Evolutionary conservation across 805 yeast genomes (phyloP), one percentile per base, ranked within the genome.

Genomic region (Candida mattraensis): DNA sequence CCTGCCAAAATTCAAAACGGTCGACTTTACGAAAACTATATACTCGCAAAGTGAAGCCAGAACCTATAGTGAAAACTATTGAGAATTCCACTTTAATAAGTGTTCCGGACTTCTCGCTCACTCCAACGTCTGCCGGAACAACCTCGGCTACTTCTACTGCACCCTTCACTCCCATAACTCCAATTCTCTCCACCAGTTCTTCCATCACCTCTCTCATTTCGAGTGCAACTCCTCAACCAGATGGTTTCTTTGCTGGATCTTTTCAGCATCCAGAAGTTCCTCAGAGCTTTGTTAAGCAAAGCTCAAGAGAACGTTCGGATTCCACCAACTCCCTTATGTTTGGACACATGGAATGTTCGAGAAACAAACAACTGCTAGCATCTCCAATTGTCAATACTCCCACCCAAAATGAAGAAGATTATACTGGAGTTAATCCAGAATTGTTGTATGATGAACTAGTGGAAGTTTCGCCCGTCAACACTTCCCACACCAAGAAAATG

Each of bases 391-490:
- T 39, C 7, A 37, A 35, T 27, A 48, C 53, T 4, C 52, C 51
- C 5, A 15, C 28, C 8, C 48, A 42, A 15, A 47, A 40, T 18
- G 48, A 46, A 13, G 51, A 44, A 14, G 42, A 36, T n/a, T 48
- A 45, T 12, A 26, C 33, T 14, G 27, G 31, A 6, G 23, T 28
- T 9, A 25, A 13, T 5, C 28, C 14, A 8, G 42, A 38, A 11
- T 27, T 22, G 17, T 15, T 12, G 5, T 42, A 50, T 17, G 53
- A 47, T 18, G 48, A 42, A 8, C 24, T 39, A 15, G 28, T 45
- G 5, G 60, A 53, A 24, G 50, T 46, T 9, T 53, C 53, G 15
- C 51, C 58, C 7, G 46, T 56, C 5, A 52, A 44, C 36, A 54
- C 60, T 2, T 48, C 58, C 1, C 30, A 42, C 15, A 53, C 58